phyloP scores from a whole-genome alignment of 192 early-diverging fungal species.

The Rhizophagus clarus region DNA sequence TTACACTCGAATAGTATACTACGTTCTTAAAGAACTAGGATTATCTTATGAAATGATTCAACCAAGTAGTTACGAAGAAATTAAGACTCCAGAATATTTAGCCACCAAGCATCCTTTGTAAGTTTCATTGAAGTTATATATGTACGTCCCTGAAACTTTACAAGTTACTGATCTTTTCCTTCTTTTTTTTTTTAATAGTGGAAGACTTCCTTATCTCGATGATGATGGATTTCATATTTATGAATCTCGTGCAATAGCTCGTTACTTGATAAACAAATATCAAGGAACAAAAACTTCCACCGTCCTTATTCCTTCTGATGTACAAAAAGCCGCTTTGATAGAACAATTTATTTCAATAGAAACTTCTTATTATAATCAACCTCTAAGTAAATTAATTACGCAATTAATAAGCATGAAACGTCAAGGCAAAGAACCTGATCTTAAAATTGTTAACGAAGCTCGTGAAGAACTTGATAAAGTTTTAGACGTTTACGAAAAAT shows the following conservation, averaged over 20 bases:
- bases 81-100: conserved; percentile 40
- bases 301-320: conserved; percentile 35
- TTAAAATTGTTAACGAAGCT: not conserved
- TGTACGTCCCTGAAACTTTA: too few relatives aligned
- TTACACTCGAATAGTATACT: too few relatives aligned
- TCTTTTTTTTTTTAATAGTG: conserved; percentile 7
- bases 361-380: not conserved
- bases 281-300: conserved; percentile 6
- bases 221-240: conserved; percentile 37
- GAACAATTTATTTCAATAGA: conserved; percentile 42
- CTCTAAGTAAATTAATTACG: not conserved
- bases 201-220: conserved; percentile 43
- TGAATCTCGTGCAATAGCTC: conserved; percentile 46
- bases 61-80: not conserved
- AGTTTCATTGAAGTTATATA: not conserved
- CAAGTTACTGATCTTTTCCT: not conserved
- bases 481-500: conserved; percentile 30
- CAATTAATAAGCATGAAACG: not conserved
- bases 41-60: conserved; percentile 35
- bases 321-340: conserved; percentile 31
- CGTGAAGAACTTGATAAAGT: not conserved
- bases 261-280: conserved; percentile 35
- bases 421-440: not conserved
- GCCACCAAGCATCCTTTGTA: conserved; percentile 40
- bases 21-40: conserved; percentile 35